A percentile compares a stretch with the other conserved stretches of the same genome.
Conservation (phyloP, 2,329 filamentous ascomycete species). For the Orbilia ellipsospora region DNA sequence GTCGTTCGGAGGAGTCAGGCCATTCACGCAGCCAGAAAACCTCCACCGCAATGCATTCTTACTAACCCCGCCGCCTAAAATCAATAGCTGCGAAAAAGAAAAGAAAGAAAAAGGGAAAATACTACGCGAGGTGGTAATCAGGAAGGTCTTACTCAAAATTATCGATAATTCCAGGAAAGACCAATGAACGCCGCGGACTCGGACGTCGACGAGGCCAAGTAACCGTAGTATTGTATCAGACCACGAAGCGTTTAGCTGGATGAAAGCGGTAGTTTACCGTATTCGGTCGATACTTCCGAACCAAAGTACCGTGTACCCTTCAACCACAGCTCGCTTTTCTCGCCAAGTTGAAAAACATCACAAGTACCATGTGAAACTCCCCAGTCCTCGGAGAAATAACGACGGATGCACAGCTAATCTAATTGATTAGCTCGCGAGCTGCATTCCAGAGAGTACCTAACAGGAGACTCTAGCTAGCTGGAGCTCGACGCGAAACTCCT, state of each 20-base stretch:
- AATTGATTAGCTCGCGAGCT: constrained; percentile 8
- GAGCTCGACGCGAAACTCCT: constrained; percentile 7
- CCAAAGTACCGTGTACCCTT: constrained; percentile 18
- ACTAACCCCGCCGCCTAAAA: constrained; percentile 23
- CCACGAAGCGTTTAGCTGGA: constrained; percentile 26
- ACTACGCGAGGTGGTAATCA: constrained; percentile 30
- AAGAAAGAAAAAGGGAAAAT: constrained; percentile 18
- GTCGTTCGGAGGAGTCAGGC: constrained; percentile 43
- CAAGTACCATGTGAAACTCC: neutral
- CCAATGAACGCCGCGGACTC: constrained; percentile 23
- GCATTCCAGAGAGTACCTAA: no score
- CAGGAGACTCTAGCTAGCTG: neutral
- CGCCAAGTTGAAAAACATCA: neutral
- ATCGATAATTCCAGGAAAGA: constrained; percentile 5
- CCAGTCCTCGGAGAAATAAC: constrained; percentile 40
- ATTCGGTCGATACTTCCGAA: constrained; percentile 47
- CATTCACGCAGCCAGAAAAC: constrained; percentile 29
- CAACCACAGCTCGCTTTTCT: constrained; percentile 21
- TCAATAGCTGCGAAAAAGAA: neutral
- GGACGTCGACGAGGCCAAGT: constrained; percentile 12
- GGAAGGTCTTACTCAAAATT: constrained; percentile 32
- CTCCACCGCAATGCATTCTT: constrained; percentile 29
- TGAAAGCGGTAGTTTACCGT: constrained; percentile 40
- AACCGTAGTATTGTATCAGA: constrained; percentile 10
- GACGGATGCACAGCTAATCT: constrained; percentile 13